phyloP scores from a whole-genome alignment of 441 rosid species.

The Geranium incanum region DNA sequence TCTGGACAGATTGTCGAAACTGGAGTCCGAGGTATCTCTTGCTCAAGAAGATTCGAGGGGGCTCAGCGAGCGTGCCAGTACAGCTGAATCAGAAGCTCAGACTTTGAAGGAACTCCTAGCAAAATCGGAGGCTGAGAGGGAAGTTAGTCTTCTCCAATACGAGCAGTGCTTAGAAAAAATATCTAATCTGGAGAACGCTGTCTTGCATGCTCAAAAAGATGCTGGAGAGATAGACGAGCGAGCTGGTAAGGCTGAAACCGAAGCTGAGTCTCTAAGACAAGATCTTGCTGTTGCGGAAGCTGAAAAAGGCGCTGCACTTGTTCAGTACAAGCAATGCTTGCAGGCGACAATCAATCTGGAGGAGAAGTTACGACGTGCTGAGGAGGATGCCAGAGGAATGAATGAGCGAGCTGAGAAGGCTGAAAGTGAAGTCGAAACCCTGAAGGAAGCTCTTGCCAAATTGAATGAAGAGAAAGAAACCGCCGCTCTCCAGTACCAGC shows the following conservation, averaged over 20 bases:
- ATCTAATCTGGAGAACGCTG: conserved; percentile 44
- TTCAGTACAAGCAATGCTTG: conserved; percentile 46
- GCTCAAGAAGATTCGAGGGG: conserved; percentile 58
- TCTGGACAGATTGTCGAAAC: conserved; percentile 54
- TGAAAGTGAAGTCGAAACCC: conserved; percentile 56
- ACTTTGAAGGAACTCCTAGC: conserved; percentile 52
- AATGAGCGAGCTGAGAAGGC: conserved; percentile 49
- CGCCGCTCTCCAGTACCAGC: conserved; percentile 54
- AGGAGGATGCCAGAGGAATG: conserved; percentile 43
- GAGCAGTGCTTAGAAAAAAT: conserved; percentile 69
- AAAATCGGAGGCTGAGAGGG: conserved; percentile 54
- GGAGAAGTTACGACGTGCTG: conserved; percentile 51
- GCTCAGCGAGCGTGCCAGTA: conserved; percentile 52
- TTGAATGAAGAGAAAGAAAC: conserved; percentile 72
- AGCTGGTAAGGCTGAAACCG: conserved; percentile 51
- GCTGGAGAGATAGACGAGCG: conserved; percentile 51
- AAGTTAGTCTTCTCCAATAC: conserved; percentile 48
- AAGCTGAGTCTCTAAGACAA: conserved; percentile 43
- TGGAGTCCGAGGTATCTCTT: conserved; percentile 64
- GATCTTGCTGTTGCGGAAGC: conserved; percentile 47
- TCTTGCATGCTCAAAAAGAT: conserved; percentile 48
- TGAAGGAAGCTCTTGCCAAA: conserved; percentile 49
- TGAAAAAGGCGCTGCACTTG: conserved; percentile 58
- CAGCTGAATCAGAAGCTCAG: conserved; percentile 68
- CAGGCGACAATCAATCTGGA: conserved; percentile 54